Conservation (phyloP, 768 basidiomycete genomes). For the Podaxis sp. region DNA sequence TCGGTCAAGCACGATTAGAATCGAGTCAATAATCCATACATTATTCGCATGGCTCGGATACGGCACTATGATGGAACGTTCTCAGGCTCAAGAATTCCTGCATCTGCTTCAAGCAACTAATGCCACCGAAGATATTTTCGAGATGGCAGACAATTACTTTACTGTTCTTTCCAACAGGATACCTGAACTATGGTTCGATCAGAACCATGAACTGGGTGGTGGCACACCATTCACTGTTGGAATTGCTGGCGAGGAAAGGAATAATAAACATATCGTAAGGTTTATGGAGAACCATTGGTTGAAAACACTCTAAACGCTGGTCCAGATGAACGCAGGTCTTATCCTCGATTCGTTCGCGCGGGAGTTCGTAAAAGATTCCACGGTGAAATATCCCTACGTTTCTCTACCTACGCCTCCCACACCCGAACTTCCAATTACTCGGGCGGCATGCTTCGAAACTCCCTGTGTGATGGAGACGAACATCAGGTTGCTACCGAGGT, state of each 20-base stretch:
- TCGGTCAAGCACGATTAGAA: slow-evolving; percentile 43
- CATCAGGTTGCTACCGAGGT: slow-evolving; percentile 42
- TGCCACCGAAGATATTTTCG: slow-evolving; percentile 46
- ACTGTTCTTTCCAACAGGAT: slow-evolving; percentile 54
- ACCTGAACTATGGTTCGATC: slow-evolving; percentile 65
- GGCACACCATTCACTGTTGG: slow-evolving; percentile 65
- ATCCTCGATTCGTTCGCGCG: slow-evolving; percentile 39
- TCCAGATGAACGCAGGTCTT: slow-evolving; percentile 44
- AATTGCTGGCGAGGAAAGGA: slow-evolving; percentile 54
- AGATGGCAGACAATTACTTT: slow-evolving; percentile 75
- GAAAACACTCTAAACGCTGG: background rate
- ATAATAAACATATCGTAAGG: slow-evolving; percentile 59
- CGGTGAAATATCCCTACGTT: slow-evolving; percentile 25
- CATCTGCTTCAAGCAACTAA: slow-evolving; percentile 43
- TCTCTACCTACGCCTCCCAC: slow-evolving; percentile 17
- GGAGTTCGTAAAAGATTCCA: background rate
- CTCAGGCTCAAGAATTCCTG: slow-evolving; percentile 46
- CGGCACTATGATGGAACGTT: slow-evolving; percentile 52
- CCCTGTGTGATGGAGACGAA: slow-evolving; percentile 54
- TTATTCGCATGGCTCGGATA: slow-evolving; percentile 70
- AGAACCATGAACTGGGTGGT: slow-evolving; percentile 58
- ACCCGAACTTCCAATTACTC: slow-evolving; percentile 18
- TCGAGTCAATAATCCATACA: slow-evolving; percentile 42
- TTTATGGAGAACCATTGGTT: background rate
- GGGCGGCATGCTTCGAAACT: slow-evolving; percentile 43